These are phyloP conservation scores for Chalaropsis ovoidea DNA, from an alignment of 2,329 filamentous ascomycete genomes.

Conservation along the genomic window DNA sequence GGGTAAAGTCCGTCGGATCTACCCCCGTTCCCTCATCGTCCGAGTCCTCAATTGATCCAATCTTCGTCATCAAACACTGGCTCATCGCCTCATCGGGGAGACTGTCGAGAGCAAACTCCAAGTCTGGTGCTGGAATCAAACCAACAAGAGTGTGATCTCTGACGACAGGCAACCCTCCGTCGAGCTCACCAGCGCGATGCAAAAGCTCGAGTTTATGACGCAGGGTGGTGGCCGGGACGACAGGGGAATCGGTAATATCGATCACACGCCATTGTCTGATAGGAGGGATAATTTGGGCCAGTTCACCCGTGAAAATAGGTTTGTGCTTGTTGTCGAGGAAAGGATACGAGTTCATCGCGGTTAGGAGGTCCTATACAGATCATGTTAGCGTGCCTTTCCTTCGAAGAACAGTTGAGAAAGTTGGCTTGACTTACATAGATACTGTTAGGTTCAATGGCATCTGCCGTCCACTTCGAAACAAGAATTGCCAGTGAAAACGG, in stretches of 20 bases:
- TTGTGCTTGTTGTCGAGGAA: constrained; percentile 96
- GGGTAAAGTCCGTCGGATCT: constrained; percentile 76
- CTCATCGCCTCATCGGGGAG: constrained; percentile 63
- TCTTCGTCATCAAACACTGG: constrained; percentile 71
- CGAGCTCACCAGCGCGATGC: constrained; percentile 77
- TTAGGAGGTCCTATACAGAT: constrained; percentile 61
- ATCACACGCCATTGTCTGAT: constrained; percentile 69
- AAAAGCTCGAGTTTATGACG: constrained; percentile 71
- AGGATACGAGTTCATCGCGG: constrained; percentile 93
- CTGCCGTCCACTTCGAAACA: constrained; percentile 96
- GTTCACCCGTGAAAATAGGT: constrained; percentile 76
- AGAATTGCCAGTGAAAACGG: constrained; percentile 88
- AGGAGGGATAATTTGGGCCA: constrained; percentile 75
- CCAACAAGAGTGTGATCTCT: constrained; percentile 72
- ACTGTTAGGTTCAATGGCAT: constrained; percentile 84
- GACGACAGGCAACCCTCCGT: constrained; percentile 82
- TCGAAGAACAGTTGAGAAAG: background rate
- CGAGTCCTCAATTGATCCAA: constrained; percentile 52
- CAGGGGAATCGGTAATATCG: constrained; percentile 72
- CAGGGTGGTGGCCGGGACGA: constrained; percentile 66
- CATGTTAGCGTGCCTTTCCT: constrained; percentile 16
- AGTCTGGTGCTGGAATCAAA: constrained; percentile 83
- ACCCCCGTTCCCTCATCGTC: constrained; percentile 43
- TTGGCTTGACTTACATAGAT: constrained; percentile 62
- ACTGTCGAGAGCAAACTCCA: constrained; percentile 84